These are phyloP conservation scores for Aspergillus viridinutans DNA, from an alignment of 2,329 filamentous ascomycete genomes.

Conservation along the genomic window DNA sequence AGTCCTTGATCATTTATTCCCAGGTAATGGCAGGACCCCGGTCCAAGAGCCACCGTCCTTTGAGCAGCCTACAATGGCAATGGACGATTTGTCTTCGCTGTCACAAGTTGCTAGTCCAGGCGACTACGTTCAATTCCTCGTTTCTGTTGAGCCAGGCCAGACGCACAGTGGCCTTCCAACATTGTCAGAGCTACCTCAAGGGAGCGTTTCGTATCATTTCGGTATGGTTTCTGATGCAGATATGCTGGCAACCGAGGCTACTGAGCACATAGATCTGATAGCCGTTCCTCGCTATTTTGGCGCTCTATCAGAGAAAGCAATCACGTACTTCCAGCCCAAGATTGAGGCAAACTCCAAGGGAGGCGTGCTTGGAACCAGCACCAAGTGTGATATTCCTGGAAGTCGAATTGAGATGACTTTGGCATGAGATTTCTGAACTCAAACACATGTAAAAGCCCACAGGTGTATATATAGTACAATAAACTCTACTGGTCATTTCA, in stretches of 20 bases:
- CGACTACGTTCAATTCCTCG: constrained; percentile 41
- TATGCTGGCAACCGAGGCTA: background rate
- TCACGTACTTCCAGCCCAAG: constrained; percentile 28
- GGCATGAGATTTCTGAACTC: background rate
- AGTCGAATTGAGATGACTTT: constrained; percentile 18
- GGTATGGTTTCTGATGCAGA: constrained; percentile 30
- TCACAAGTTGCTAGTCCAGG: constrained; percentile 36
- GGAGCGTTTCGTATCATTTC: constrained; percentile 25
- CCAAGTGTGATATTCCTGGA: constrained; percentile 35
- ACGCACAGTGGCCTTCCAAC: background rate
- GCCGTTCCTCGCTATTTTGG: constrained; percentile 33
- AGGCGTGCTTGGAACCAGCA: constrained; percentile 17
- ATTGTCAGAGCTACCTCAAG: background rate
- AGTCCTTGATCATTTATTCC: constrained; percentile 24
- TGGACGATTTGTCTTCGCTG: constrained; percentile 34
- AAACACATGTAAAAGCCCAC: background rate
- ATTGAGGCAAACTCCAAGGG: constrained; percentile 1
- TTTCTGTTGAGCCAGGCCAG: constrained; percentile 24
- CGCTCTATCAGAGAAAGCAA: constrained; percentile 38
- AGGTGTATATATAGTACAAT: background rate
- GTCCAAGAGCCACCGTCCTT: constrained; percentile 16
- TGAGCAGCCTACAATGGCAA: constrained; percentile 15
- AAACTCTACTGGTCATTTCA: background rate
- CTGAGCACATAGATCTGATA: constrained; percentile 15
- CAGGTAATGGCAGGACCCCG: constrained; percentile 1